Evolutionary conservation across 1,139 yeast genomes (phyloP).

Genomic region (Suhomyces kunorum): DNA sequence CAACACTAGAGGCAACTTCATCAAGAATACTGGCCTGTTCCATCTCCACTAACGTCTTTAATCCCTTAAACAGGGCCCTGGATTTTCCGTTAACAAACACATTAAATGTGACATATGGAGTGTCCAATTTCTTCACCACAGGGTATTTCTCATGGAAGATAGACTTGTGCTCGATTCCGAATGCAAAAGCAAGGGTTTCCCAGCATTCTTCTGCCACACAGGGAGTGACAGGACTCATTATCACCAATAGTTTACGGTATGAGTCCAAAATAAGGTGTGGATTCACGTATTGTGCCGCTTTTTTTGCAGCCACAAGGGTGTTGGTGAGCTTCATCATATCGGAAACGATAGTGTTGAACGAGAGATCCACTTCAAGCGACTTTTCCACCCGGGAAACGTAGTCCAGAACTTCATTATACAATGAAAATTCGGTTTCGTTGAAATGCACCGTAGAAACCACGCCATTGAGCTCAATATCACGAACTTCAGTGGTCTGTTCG

Average conservation of each 20-base stretch:
- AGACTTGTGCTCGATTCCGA: constrained; percentile 31
- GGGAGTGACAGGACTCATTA: constrained; percentile 79
- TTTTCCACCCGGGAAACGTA: constrained; percentile 52
- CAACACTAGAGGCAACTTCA: constrained; percentile 12
- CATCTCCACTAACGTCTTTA: constrained; percentile 31
- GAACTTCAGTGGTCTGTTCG: constrained; percentile 1
- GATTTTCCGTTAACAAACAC: constrained; percentile 72
- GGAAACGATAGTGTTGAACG: constrained; percentile 83
- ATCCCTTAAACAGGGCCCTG: constrained; percentile 48
- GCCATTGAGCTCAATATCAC: constrained; percentile 28
- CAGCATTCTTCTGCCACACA: constrained; percentile 81
- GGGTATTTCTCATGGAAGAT: constrained; percentile 63
- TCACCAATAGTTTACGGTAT: constrained; percentile 53
- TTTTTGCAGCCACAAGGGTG: constrained; percentile 42
- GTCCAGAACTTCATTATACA: constrained; percentile 61
- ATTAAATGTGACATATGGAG: constrained; percentile 43
- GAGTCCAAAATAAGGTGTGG: constrained; percentile 39
- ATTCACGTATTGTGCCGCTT: constrained; percentile 25
- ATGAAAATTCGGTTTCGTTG: constrained; percentile 48
- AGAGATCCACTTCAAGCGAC: constrained; percentile 59
- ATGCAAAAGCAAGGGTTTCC: constrained; percentile 47
- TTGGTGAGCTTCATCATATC: constrained; percentile 87
- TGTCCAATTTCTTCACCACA: constrained; percentile 33
- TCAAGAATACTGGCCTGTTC: constrained; percentile 28
- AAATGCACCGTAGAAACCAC: constrained; percentile 22